phyloP scores from a whole-genome alignment of 768 basidiomycete genomes.

The Pleurotus giganteus region DNA sequence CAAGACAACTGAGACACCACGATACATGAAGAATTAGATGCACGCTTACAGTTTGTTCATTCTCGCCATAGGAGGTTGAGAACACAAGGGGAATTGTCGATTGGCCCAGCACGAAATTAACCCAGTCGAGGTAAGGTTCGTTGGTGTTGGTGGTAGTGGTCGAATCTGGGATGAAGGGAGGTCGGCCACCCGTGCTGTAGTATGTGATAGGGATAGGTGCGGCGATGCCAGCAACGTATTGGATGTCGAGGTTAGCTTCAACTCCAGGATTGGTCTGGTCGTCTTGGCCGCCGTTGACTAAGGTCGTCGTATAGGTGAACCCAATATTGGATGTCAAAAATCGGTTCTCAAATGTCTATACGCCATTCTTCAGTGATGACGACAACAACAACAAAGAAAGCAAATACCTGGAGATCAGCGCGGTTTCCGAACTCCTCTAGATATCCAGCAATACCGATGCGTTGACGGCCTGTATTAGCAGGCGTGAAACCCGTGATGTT shows the following conservation, averaged over 20 bases:
- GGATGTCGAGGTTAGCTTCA: conserved; percentile 48
- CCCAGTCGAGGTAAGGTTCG: conserved; percentile 48
- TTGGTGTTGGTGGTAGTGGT: conserved; percentile 37
- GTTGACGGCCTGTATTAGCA: conserved; percentile 27
- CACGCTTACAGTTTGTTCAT: conserved; percentile 48
- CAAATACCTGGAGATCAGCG: conserved; percentile 35
- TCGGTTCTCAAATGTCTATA: conserved; percentile 31
- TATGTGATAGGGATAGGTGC: conserved; percentile 42
- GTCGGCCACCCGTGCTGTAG: conserved; percentile 43
- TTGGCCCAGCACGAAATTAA: conserved; percentile 42
- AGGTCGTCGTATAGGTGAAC: conserved; percentile 28
- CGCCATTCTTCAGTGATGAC: not conserved
- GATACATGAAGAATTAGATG: not conserved
- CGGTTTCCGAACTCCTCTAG: conserved; percentile 40
- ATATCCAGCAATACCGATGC: conserved; percentile 40
- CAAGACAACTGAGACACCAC: too few relatives aligned
- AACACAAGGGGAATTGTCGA: conserved; percentile 42
- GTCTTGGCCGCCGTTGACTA: conserved; percentile 37
- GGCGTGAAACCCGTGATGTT: conserved; percentile 31
- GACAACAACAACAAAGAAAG: conserved; percentile 10
- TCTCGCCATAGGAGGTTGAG: conserved; percentile 53
- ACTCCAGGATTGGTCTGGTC: conserved; percentile 35
- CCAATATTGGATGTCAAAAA: conserved; percentile 32
- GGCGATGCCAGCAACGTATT: conserved; percentile 43
- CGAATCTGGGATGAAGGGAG: conserved; percentile 42